phyloP scores from a whole-genome alignment of 83 land plant species.

The Picea abies region DNA sequence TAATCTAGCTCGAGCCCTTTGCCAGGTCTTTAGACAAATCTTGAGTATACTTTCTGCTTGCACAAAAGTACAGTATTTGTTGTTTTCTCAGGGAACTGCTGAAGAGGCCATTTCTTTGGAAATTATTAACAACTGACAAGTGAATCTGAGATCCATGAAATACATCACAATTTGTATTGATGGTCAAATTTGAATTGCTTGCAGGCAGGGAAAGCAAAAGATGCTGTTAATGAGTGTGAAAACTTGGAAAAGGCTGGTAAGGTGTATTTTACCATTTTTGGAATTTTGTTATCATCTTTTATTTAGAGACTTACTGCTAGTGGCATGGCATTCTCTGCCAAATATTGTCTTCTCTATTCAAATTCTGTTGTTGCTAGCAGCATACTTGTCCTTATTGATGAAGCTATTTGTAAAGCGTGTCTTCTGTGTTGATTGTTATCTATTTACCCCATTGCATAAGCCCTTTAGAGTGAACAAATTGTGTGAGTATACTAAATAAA shows the following conservation, averaged over 20 bases:
- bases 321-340: background rate
- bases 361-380: no score
- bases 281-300: background rate
- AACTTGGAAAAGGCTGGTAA: conserved; percentile 47
- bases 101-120: background rate
- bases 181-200: background rate
- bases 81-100: background rate
- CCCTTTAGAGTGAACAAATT: no score
- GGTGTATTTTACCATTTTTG: background rate
- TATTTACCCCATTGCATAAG: no score
- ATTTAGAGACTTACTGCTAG: background rate
- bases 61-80: background rate
- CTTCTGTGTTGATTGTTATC: no score
- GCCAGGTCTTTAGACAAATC: conserved; percentile 33
- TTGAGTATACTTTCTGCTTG: background rate
- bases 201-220: conserved; percentile 55
- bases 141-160: no score
- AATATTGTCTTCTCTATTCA: background rate
- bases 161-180: background rate
- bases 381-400: no score
- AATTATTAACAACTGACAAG: background rate
- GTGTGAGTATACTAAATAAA: no score
- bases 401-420: no score
- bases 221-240: conserved; percentile 54
- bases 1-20: conserved; percentile 60